Base-by-base conservation (phyloP, 192 early-diverging fungal species). In the Obelidium mucronatum region DNA sequence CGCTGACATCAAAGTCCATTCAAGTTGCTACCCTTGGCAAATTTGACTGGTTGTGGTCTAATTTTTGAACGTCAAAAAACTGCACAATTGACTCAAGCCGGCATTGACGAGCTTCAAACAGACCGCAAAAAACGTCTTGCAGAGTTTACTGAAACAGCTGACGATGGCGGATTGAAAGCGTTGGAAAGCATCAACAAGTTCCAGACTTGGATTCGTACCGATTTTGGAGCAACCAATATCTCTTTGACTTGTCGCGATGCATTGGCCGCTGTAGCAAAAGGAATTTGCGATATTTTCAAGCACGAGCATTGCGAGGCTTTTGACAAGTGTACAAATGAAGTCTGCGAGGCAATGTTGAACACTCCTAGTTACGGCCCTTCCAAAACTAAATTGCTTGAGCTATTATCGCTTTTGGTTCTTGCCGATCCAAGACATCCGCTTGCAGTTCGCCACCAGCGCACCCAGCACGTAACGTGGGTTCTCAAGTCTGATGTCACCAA, bases 231-330 rank as follows among this genome's bases (percentile, higher is more conserved):
- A 17, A 37, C 31, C 36, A 66, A 66, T 66, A 66, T 66, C 26
- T 39, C 64, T 17, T 37, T 66, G 15, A 6, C 64, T 11, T 66
- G 64, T 66, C 64, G 64, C 26, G 37, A 66, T 33, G 64, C 64
- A 17, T 66, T 66, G 37, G 64, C 64, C 13, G 64, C 64, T 39
- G 26, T 66, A 17, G 64, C 64, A 37, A 66, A 66, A 39, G 64
- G 64, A 28, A 66, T 66, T 17, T 31, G 11, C 19, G 64, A 66
- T 40, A 37, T 66, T 28, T 40, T 13, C 33, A 26, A 66, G 6
- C 17, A 40, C 15, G 64, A 66, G 64, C 64, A 66, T 26, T 66
- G 64, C 26, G 64, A 66, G 11, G 15, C 64, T 31, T 66, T 66
- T 39, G 36, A 66, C 17, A 66, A 31, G 37, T 37, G 39, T 40